phyloP scores from a whole-genome alignment of 768 basidiomycete genomes.

The Amanita molliuscula region DNA sequence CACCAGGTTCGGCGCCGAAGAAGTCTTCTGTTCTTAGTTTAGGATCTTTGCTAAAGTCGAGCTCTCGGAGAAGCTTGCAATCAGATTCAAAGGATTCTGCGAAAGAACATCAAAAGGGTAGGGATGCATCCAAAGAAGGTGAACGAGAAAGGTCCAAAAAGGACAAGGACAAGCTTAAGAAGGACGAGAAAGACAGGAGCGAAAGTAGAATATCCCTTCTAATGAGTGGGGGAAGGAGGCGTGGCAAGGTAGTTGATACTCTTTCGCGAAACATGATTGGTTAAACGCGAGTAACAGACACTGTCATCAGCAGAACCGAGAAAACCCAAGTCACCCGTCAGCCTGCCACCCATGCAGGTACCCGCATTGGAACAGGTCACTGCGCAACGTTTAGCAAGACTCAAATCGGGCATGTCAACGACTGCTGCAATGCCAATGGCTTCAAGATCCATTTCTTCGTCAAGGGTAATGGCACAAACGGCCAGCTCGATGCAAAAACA shows the following conservation, averaged over 20 bases:
- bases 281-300: slow-evolving; percentile 39
- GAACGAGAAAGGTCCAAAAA: slow-evolving; percentile 14
- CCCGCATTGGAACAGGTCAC: slow-evolving; percentile 73
- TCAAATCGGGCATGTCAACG: slow-evolving; percentile 48
- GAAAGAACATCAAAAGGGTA: slow-evolving; percentile 31
- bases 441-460: slow-evolving; percentile 38
- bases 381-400: slow-evolving; percentile 74
- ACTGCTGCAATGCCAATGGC: slow-evolving; percentile 25
- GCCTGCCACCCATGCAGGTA: slow-evolving; percentile 87
- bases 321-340: slow-evolving; percentile 58
- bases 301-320: slow-evolving; percentile 75
- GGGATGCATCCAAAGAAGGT: slow-evolving; percentile 38
- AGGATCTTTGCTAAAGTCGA: slow-evolving; percentile 76
- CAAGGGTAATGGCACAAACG: slow-evolving; percentile 71
- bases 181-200: slow-evolving; percentile 82
- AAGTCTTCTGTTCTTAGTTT: slow-evolving; percentile 79
- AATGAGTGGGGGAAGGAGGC: slow-evolving; percentile 61
- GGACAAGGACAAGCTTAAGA: slow-evolving; percentile 46
- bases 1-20: slow-evolving; percentile 55
- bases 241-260: slow-evolving; percentile 65
- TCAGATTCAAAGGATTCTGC: slow-evolving; percentile 50
- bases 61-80: slow-evolving; percentile 72
- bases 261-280: slow-evolving; percentile 6
- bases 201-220: slow-evolving; percentile 83
- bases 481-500: slow-evolving; percentile 83